Evolutionary conservation across 495 filamentous ascomycete genomes (phyloP), one percentile per base, ranked within the genome.

Genomic region (Penicillium lividum): DNA sequence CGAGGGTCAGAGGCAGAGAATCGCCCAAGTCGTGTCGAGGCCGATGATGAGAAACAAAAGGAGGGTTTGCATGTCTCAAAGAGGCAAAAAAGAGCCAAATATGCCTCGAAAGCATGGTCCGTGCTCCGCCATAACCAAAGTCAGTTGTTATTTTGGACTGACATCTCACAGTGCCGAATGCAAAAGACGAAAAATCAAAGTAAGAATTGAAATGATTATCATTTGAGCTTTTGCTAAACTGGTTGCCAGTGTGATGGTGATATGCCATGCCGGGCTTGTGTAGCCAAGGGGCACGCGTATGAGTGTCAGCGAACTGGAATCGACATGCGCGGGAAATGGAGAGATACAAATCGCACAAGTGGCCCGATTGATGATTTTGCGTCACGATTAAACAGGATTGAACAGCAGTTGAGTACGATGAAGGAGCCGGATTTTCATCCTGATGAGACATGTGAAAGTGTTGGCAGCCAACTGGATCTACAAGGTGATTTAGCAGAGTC

Each of bases 41-140:
- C 10, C 28, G 28, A 27, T 4, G 46, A 33, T 7, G 27, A 33
- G 2, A 0, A 29, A 0, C 3, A 49, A 1, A 22, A 27, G 7
- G 50, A 11, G 1, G 30, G 3, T 1, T 28, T 16, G 6, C 29
- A 45, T 27, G 42, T 30, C 6, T 22, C 44, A 7, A 70, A 63
- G 28, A 44, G 60, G 16, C 38, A 58, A 11, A 65, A 60, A 63
- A 46, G 68, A 25, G 63, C 61, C 7, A 68, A 56, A 45, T 71
- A 71, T 50, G 63, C 54, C 30, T 59, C 66, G 4, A 71, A 61
- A 54, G 68, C 68, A 9, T 71, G 68, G 68, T 71, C 56, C 27
- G 63, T 25, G 36, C 16, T 27, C 8, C 25, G n/a, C 18, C 5
- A 40, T 5, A 40, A 16, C 1, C 15, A 2, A 15, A 40, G 15